Evolutionary conservation across 108 stramenopile species (phyloP).

Genomic region (Cyclotella kingstonii): DNA sequence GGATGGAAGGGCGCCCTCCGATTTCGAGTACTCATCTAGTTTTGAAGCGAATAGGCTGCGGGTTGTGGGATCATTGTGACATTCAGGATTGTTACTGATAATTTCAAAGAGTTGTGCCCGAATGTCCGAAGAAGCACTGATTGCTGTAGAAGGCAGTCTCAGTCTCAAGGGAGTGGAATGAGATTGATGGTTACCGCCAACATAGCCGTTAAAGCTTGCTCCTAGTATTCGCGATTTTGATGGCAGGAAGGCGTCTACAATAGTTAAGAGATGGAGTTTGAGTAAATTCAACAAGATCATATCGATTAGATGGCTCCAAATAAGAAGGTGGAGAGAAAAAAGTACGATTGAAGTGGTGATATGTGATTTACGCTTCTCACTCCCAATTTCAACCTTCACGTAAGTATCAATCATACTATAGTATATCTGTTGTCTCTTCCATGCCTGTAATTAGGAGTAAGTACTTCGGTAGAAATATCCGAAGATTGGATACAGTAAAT

Average conservation of each 20-base stretch:
- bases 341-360: too few relatives aligned
- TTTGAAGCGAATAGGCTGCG: constrained; percentile 32
- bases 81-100: constrained; percentile 36
- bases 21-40: constrained; percentile 34
- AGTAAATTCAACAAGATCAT: not conserved
- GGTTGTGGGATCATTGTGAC: constrained; percentile 27
- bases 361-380: too few relatives aligned
- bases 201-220: not conserved
- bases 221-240: not conserved
- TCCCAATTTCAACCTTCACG: too few relatives aligned
- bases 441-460: too few relatives aligned
- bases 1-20: constrained; percentile 24
- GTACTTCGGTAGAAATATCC: too few relatives aligned
- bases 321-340: not conserved
- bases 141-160: too few relatives aligned
- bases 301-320: not conserved
- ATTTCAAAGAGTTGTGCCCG: constrained; percentile 33
- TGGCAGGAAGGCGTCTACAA: not conserved
- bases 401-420: too few relatives aligned
- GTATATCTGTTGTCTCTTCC: too few relatives aligned
- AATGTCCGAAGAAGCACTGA: constrained; percentile 4
- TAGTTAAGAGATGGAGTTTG: not conserved
- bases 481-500: too few relatives aligned
- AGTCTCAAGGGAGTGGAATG: not conserved
- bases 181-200: not conserved